Percentiles rank a stretch among this genome's conserved stretches.
Evolutionary conservation across 352 stramenopile species (phyloP).

Genomic region (Pilasporangium apinafurcum): DNA sequence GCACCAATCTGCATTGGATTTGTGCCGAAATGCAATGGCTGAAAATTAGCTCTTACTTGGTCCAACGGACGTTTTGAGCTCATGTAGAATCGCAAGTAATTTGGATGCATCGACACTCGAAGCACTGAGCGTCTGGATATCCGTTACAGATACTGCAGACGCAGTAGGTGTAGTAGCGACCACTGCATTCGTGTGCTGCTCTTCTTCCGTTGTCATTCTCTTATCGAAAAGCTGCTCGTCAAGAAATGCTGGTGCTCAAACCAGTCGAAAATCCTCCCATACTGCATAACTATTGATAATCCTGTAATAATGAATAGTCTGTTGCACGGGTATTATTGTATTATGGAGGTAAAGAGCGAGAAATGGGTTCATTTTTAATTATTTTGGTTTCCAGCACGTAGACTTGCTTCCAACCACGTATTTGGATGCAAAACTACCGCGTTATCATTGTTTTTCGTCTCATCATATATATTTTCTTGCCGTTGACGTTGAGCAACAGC

Average conservation of each 20-base stretch:
- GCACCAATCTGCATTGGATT: constrained; percentile 3
- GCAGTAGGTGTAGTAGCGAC: background rate
- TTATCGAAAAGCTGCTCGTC: too few relatives aligned
- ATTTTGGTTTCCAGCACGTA: constrained; percentile 1
- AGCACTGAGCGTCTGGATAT: constrained; percentile 16
- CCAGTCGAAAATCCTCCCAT: too few relatives aligned
- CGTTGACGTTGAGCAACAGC: background rate
- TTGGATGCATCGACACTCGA: constrained; percentile 30
- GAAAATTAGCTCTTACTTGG: constrained; percentile 28
- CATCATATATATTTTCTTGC: background rate
- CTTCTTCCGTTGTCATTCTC: background rate
- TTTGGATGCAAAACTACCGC: constrained; percentile 47
- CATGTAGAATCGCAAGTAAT: constrained; percentile 60
- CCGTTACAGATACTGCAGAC: constrained; percentile 5
- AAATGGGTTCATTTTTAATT: background rate
- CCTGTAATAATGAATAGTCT: too few relatives aligned
- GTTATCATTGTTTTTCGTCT: background rate
- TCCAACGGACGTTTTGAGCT: constrained; percentile 54
- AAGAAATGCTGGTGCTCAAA: too few relatives aligned
- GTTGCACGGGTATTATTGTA: too few relatives aligned
- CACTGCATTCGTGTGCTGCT: background rate
- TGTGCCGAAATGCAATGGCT: background rate
- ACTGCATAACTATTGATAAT: too few relatives aligned
- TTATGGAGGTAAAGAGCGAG: background rate
- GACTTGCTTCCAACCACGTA: constrained; percentile 39